Base-by-base conservation (phyloP, 2,329 filamentous ascomycete species). In the Xylaria sp. region DNA sequence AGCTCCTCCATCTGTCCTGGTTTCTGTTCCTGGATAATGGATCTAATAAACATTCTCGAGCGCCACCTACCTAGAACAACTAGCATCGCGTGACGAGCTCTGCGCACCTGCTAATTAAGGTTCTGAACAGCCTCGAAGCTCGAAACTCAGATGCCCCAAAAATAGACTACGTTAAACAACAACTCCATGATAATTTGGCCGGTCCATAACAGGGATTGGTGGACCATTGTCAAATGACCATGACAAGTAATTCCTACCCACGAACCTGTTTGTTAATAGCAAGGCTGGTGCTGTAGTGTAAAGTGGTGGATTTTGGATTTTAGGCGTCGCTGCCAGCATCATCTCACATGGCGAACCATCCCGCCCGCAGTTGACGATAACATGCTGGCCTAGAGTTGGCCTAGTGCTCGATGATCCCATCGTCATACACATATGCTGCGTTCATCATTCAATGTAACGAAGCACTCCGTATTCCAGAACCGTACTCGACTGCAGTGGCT, bases 321-420 rank as follows among this genome's bases (percentile, higher is more conserved):
- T 15, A 19, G 52, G 23, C 61, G 61, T 60, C 61, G 52, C 31
- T 35, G 17, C 25, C 17, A 54, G 28, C 61, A 57, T 61, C 61
- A 61, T 60, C 57, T 57, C 53, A 40, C 57, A 23, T 49, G 15
- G 19, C 14, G 46, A 51, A 54, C 19, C 51, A 37, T 47, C 43
- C 45, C 53, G 49, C 17, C 19, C n/a, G 33, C 42, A 19, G 38
- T 35, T 28, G 52, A 46, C 19, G 28, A 35, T 7, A 11, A n/a
- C 21, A 46, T 28, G 54, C 42, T 4, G 12, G 33, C 19, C 53
- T 40, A 21, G 51, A 51, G 45, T 49, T 17, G 35, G 51, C 40
- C 47, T 57, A 50, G 57, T 21, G 40, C 51, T 61, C 37, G 61
- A 54, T 35, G 61, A 64, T 64, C 57, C 43, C 11, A 49, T 57